Conservation (phyloP, 2,329 filamentous ascomycete genomes). For the Sclerotinia minor region DNA sequence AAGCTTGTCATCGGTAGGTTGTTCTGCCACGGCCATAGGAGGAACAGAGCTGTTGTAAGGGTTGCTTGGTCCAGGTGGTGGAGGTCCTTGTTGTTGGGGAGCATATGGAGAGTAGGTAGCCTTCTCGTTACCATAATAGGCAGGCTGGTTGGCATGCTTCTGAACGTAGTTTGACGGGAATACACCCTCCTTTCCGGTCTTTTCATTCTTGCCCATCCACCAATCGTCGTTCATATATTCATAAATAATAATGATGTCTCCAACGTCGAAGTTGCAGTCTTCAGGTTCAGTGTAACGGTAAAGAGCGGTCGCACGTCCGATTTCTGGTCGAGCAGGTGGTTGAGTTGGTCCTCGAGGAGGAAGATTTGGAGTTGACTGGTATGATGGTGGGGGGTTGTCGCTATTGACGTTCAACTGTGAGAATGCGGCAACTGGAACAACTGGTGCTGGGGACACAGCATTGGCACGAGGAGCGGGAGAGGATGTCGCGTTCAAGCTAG, state of each 20-base stretch:
- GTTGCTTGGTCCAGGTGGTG: slow-evolving; percentile 53
- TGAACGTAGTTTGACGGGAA: slow-evolving; percentile 92
- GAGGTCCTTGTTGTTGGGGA: slow-evolving; percentile 30
- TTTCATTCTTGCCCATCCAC: slow-evolving; percentile 88
- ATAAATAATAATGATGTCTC: slow-evolving; percentile 76
- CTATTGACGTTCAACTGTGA: slow-evolving; percentile 32
- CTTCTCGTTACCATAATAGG: slow-evolving; percentile 33
- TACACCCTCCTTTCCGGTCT: slow-evolving; percentile 83
- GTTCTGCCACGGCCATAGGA: slow-evolving; percentile 68
- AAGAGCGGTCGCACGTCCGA: slow-evolving; percentile 75
- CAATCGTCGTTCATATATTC: slow-evolving; percentile 97
- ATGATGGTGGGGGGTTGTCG: slow-evolving; percentile 31
- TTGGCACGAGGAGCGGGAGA: slow-evolving; percentile 25
- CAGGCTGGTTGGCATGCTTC: slow-evolving; percentile 51
- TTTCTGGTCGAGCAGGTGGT: slow-evolving; percentile 50
- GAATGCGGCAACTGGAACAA: slow-evolving; percentile 36
- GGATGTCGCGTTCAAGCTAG: slow-evolving; percentile 48
- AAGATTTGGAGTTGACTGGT: slow-evolving; percentile 41
- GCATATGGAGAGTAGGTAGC: slow-evolving; percentile 25
- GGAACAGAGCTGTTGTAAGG: slow-evolving; percentile 72
- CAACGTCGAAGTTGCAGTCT: slow-evolving; percentile 76
- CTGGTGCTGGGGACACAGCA: slow-evolving; percentile 44
- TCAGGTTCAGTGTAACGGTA: slow-evolving; percentile 81
- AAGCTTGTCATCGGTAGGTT: slow-evolving; percentile 45
- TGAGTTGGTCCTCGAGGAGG: slow-evolving; percentile 29